Conservation (phyloP, 208 protist species). For the Blastocrithidia nonstop region DNA sequence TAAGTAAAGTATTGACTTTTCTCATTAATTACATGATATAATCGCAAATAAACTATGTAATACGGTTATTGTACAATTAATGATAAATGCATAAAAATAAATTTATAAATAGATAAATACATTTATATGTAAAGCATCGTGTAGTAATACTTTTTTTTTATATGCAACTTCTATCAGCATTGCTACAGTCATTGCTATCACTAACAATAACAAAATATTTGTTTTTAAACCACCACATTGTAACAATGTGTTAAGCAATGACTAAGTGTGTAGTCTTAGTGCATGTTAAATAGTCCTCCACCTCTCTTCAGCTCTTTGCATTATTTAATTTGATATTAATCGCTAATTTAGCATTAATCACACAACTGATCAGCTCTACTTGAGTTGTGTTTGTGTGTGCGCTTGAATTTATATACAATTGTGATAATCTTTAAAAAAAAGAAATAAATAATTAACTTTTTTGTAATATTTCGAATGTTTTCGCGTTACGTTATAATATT, state of each 20-base stretch:
- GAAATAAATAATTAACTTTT: not conserved
- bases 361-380: too few relatives aligned
- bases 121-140: not conserved
- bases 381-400: slow-evolving; percentile 1
- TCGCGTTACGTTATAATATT: not conserved
- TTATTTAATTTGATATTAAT: not conserved
- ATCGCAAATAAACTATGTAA: not conserved
- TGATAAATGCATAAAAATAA: not conserved
- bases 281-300: not conserved
- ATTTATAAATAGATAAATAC: not conserved
- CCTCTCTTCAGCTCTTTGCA: not conserved
- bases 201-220: too few relatives aligned
- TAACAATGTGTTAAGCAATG: too few relatives aligned
- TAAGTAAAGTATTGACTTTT: not conserved
- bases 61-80: not conserved
- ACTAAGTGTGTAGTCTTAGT: not conserved
- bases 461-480: not conserved
- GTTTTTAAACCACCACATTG: too few relatives aligned
- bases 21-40: not conserved
- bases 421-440: slow-evolving; percentile 1
- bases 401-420: not conserved
- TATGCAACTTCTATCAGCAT: too few relatives aligned
- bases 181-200: too few relatives aligned
- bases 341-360: not conserved
- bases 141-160: not conserved